Percentiles rank a stretch among this genome's conserved stretches.
Evolutionary conservation across 306 rosid species (phyloP).

Genomic region (Aeschynomene evenia): DNA sequence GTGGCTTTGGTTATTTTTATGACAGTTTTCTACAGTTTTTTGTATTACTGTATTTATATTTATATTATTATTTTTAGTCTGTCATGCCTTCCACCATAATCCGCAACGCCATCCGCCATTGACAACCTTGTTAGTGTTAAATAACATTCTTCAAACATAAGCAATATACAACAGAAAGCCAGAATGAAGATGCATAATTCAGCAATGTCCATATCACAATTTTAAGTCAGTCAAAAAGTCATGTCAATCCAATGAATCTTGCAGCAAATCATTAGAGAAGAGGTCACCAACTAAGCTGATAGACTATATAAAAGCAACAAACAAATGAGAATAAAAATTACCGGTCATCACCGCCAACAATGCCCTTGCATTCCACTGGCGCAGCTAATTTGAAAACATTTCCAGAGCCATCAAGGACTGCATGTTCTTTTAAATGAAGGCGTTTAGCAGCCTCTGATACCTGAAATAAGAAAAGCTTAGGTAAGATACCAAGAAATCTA

Average conservation of each 20-base stretch:
- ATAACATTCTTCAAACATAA: neutral
- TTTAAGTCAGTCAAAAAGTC: neutral
- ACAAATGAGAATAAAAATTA: constrained; percentile 27
- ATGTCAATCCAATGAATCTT: neutral
- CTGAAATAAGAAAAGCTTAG: constrained; percentile 38
- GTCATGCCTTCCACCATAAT: no score
- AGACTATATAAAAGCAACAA: neutral
- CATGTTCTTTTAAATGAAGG: constrained; percentile 79
- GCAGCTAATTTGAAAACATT: constrained; percentile 75
- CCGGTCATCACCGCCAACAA: constrained; percentile 87
- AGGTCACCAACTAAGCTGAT: neutral
- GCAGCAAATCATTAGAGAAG: neutral
- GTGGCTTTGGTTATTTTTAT: no score
- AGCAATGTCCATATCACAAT: neutral
- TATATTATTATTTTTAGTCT: no score
- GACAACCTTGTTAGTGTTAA: neutral
- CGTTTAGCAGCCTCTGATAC: constrained; percentile 69
- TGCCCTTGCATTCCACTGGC: constrained; percentile 91
- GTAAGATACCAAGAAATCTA: constrained; percentile 15
- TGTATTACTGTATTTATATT: no score
- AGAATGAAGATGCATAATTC: neutral
- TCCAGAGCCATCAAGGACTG: constrained; percentile 74
- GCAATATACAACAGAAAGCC: neutral
- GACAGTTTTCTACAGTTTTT: no score
- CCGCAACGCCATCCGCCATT: no score